Conservation (phyloP, 345 rosid genomes). For the Gossypium rotundifolium region DNA sequence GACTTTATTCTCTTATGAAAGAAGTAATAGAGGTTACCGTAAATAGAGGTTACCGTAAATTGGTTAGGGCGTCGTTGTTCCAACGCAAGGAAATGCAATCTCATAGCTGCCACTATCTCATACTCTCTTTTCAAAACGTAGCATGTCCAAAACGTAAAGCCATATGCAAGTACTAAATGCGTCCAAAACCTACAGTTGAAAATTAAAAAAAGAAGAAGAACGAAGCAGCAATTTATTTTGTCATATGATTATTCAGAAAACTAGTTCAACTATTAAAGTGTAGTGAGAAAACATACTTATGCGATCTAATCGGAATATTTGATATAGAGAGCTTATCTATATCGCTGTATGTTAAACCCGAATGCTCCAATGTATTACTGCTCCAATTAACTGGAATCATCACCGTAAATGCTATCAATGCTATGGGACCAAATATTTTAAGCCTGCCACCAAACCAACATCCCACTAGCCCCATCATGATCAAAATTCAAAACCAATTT, state of each 20-base stretch:
- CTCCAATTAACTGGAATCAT: conserved; percentile 93
- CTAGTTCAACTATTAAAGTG: not conserved
- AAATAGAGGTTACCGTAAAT: conserved; percentile 58
- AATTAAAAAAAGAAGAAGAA: conserved; percentile 7
- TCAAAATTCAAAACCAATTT: not conserved
- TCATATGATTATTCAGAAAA: not conserved
- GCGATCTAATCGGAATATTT: conserved; percentile 70
- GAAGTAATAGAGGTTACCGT: not conserved
- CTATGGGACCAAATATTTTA: conserved; percentile 76
- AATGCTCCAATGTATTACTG: conserved; percentile 49
- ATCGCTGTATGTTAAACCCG: conserved; percentile 53
- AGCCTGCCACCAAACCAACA: conserved; percentile 42
- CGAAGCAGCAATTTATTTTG: not conserved
- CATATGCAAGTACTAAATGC: conserved; percentile 85
- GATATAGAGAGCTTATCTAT: conserved; percentile 89
- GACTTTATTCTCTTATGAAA: no score
- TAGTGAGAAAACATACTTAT: conserved; percentile 33
- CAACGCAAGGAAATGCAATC: conserved; percentile 87
- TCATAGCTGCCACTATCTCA: conserved; percentile 64
- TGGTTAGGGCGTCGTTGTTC: conserved; percentile 73
- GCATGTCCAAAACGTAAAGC: conserved; percentile 89
- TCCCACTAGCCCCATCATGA: not conserved
- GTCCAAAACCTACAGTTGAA: conserved; percentile 69
- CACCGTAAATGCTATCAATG: conserved; percentile 58
- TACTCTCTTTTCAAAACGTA: conserved; percentile 68